These are phyloP conservation scores for Bertia moriformis DNA, from an alignment of 2,329 filamentous ascomycete genomes.

Conservation along the genomic window DNA sequence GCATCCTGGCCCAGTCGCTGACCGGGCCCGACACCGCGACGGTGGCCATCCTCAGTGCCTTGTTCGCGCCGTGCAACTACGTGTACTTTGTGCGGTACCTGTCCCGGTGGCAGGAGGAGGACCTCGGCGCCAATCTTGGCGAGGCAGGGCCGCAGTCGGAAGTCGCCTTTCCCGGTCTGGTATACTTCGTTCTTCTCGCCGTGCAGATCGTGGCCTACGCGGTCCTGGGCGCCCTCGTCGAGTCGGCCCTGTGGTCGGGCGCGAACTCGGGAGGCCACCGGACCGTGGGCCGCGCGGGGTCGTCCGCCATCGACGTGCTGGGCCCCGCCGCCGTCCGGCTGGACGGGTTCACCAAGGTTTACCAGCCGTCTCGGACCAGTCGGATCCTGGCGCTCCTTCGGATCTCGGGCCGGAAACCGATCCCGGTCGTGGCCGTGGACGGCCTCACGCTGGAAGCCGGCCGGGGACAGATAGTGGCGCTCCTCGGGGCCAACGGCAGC, in stretches of 20 bases:
- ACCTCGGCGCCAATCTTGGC: conserved; percentile 43
- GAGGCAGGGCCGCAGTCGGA: conserved; percentile 46
- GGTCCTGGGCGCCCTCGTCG: conserved; percentile 58
- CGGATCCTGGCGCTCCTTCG: conserved; percentile 23
- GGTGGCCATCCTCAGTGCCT: conserved; percentile 54
- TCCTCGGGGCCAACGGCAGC: conserved; percentile 78
- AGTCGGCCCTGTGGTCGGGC: conserved; percentile 59
- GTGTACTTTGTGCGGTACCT: conserved; percentile 66
- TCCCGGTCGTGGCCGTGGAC: conserved; percentile 66
- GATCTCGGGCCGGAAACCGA: conserved; percentile 30
- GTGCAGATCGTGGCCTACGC: conserved; percentile 70
- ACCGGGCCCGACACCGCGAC: conserved; percentile 44
- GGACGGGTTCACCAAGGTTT: conserved; percentile 63
- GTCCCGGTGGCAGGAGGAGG: conserved; percentile 59
- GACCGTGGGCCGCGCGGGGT: conserved; percentile 20
- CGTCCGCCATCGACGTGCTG: conserved; percentile 9
- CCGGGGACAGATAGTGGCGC: conserved; percentile 69
- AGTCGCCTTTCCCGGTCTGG: conserved; percentile 59
- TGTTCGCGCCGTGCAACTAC: conserved; percentile 82
- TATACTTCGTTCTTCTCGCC: conserved; percentile 63
- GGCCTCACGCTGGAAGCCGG: conserved; percentile 56
- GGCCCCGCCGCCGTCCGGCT: conserved; percentile 59
- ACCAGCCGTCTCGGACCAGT: conserved; percentile 46
- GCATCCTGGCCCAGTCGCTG: conserved; percentile 67
- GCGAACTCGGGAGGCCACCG: conserved; percentile 51